Evolutionary conservation across 1,284 basidiomycete species (phyloP).

Genomic region (Moesziomyces parantarcticus): DNA sequence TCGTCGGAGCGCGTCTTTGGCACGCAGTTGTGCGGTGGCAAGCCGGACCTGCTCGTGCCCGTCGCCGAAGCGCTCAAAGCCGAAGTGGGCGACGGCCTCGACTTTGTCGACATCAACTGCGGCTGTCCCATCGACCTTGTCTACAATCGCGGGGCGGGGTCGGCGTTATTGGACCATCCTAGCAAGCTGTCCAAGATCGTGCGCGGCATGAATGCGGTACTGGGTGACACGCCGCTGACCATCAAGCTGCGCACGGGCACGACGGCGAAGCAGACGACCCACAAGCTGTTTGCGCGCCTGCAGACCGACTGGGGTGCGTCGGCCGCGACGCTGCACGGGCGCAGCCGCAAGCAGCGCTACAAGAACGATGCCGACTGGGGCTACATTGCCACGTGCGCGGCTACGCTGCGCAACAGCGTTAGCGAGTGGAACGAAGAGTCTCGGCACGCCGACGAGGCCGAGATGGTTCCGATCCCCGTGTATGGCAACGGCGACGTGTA

Average conservation of each 20-base stretch:
- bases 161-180: constrained; percentile 85
- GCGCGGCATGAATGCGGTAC: constrained; percentile 88
- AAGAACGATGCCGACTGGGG: constrained; percentile 66
- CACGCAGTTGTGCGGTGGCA: constrained; percentile 76
- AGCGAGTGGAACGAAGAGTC: constrained; percentile 58
- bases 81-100: constrained; percentile 75
- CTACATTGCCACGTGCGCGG: constrained; percentile 80
- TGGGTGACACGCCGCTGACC: constrained; percentile 93
- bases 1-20: constrained; percentile 90
- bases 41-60: constrained; percentile 76
- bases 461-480: constrained; percentile 82
- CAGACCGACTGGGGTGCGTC: constrained; percentile 79
- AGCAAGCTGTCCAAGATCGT: constrained; percentile 86
- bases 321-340: constrained; percentile 90
- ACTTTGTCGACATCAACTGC: constrained; percentile 95
- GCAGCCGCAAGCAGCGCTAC: constrained; percentile 66
- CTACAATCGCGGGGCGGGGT: constrained; percentile 89
- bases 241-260: constrained; percentile 90
- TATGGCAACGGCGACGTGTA: constrained; percentile 96
- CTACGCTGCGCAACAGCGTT: constrained; percentile 77
- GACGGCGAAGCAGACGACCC: constrained; percentile 73
- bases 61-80: constrained; percentile 84
- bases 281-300: constrained; percentile 89
- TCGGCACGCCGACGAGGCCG: constrained; percentile 49
- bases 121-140: constrained; percentile 98